Evolutionary conservation across 345 rosid genomes (phyloP).

Genomic region (Lumnitzera littorea): DNA sequence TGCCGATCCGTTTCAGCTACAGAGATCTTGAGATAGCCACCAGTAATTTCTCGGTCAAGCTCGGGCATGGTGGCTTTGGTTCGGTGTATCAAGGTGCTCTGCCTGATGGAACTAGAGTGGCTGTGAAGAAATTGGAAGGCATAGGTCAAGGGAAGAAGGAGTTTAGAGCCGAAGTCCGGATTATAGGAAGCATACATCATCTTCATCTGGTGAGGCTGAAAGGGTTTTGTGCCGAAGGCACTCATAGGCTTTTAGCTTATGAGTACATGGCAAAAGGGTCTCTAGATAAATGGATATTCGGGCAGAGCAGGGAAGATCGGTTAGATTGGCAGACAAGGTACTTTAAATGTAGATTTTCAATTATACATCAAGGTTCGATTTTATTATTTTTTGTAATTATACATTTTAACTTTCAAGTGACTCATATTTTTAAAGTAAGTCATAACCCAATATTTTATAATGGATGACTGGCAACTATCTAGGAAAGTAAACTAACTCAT

Average conservation of each 20-base stretch:
- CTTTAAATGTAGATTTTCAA: too few relatives aligned
- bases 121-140: constrained; percentile 94
- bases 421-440: too few relatives aligned
- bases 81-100: constrained; percentile 75
- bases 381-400: too few relatives aligned
- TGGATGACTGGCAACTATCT: too few relatives aligned
- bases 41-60: constrained; percentile 62
- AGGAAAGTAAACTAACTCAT: too few relatives aligned
- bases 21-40: constrained; percentile 77
- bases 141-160: constrained; percentile 96
- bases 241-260: constrained; percentile 75
- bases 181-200: constrained; percentile 90
- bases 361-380: too few relatives aligned
- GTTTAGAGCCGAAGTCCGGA: constrained; percentile 90
- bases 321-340: constrained; percentile 68
- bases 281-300: constrained; percentile 87
- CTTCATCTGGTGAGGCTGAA: constrained; percentile 73
- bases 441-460: too few relatives aligned
- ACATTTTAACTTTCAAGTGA: too few relatives aligned
- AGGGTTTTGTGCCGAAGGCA: constrained; percentile 90
- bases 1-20: constrained; percentile 74
- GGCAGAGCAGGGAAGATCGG: constrained; percentile 30
- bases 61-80: constrained; percentile 97
- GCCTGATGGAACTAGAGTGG: constrained; percentile 66
- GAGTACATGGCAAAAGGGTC: constrained; percentile 85